Evolutionary conservation across 305 asterid genomes (phyloP).

Genomic region (Fraxinus nigra): DNA sequence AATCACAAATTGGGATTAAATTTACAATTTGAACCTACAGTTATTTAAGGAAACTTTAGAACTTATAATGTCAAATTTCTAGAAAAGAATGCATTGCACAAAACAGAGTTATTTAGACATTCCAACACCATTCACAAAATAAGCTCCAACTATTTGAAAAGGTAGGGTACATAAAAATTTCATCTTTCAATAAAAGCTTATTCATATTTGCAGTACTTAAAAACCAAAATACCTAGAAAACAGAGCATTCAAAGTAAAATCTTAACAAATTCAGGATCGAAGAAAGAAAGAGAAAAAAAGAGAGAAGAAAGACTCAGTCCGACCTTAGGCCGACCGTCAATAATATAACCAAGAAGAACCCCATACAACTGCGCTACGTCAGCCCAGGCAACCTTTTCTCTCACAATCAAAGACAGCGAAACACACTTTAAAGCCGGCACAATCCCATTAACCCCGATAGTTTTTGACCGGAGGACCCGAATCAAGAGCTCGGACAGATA

Average conservation of each 20-base stretch:
- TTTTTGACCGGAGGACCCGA: conserved; percentile 36
- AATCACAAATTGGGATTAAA: neutral
- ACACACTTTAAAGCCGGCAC: conserved; percentile 59
- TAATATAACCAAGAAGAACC: conserved; percentile 44
- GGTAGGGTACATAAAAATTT: neutral
- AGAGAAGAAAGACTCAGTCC: conserved; percentile 30
- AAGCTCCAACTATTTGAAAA: neutral
- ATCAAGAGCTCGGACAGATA: conserved; percentile 51
- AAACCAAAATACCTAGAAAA: neutral
- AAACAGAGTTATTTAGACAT: neutral
- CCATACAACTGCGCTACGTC: conserved; percentile 60
- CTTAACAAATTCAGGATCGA: neutral
- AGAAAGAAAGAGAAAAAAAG: neutral
- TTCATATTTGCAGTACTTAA: conserved; percentile 1
- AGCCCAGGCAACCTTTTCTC: conserved; percentile 58
- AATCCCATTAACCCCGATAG: conserved; percentile 51
- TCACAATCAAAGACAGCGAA: conserved; percentile 47
- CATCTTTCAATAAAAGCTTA: neutral
- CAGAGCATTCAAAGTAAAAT: neutral
- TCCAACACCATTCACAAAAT: neutral
- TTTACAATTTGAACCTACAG: neutral
- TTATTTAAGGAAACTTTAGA: neutral
- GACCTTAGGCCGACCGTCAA: conserved; percentile 68
- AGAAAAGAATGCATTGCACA: neutral
- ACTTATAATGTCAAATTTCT: neutral